Base-by-base conservation (phyloP, 2,329 filamentous ascomycete species). In the Ophiognomonia clavigignenti-juglandacearum region DNA sequence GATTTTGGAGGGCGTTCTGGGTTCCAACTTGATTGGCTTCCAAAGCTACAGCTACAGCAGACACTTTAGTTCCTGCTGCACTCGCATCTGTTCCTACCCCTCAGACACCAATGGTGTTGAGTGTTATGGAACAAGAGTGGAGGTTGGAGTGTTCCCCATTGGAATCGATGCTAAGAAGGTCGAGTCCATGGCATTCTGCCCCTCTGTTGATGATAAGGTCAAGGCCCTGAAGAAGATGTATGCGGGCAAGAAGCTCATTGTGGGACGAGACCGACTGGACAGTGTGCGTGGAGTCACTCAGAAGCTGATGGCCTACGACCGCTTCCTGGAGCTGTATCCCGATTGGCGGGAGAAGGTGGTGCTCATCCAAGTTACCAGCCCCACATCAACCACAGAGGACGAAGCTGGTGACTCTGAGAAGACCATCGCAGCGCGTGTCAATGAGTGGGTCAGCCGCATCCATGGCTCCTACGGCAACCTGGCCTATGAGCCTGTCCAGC, bases 21-120 rank as follows among this genome's bases (percentile, higher is more conserved):
- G 92, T 16, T 82, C 92, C 47, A 96, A 96, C 65, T 83, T 97
- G 72, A 82, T 97, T 53, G 91, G 90, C 1, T 96, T 97, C 70
- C 92, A 97, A 67, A 93, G 90, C 7, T 93, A 90, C 70, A 93
- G 90, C 64, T 97, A 96, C 66, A 92, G 91, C 13, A 83, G 91
- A 20, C 92, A 97, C 65, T 97, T 97, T 64, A 82, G 89, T 31
- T 96, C 89, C 55, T 96, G 91, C 69, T 96, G 91, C 67, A 95
- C 89, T 2, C 82, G 91, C 22, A 86, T 96, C 40, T 75, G 96
- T 7, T 87, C 88, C n/a, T 95, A 95, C 60, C 86, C 89, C 38
- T 95, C 89, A 0, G 90, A 91, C 50, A 82, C 82, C 2, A 82
- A 85, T 4, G 89, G 91, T 6, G 88, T 96, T 5, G 88, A 96